phyloP scores from a whole-genome alignment of 176 grass and related monocot species.

The Phoenix roebelenii region DNA sequence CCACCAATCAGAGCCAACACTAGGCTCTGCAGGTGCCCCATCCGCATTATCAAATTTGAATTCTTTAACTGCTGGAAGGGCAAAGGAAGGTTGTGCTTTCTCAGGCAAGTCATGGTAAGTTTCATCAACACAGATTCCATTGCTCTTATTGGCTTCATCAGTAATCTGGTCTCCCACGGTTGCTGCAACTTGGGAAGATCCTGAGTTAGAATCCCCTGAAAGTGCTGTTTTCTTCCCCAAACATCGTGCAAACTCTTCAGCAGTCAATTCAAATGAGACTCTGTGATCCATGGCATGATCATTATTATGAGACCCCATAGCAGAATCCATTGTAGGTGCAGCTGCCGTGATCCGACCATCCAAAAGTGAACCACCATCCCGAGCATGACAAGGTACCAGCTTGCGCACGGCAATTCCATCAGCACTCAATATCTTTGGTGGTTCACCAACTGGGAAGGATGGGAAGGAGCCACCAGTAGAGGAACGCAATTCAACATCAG shows the following conservation, averaged over 20 bases:
- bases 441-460: conserved; percentile 44
- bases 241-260: conserved; percentile 81
- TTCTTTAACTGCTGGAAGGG: conserved; percentile 58
- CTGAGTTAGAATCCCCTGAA: conserved; percentile 32
- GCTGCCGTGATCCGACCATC: conserved; percentile 62
- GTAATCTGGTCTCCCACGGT: background rate
- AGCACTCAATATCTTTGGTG: conserved; percentile 62
- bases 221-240: conserved; percentile 66
- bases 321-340: conserved; percentile 53
- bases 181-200: conserved; percentile 22
- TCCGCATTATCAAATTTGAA: conserved; percentile 77
- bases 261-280: conserved; percentile 84
- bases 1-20: conserved; percentile 64
- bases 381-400: conserved; percentile 53
- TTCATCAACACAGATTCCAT: conserved; percentile 47
- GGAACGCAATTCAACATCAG: conserved; percentile 28
- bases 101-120: conserved; percentile 77
- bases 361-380: conserved; percentile 59
- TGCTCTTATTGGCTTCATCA: conserved; percentile 27
- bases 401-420: conserved; percentile 57
- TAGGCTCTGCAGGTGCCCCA: conserved; percentile 26
- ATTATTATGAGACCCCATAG: conserved; percentile 36
- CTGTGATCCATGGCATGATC: conserved; percentile 78
- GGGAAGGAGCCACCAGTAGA: conserved; percentile 20
- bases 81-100: conserved; percentile 58